Conservation (phyloP, 2,329 filamentous ascomycete genomes). For the Akanthomyces uredinophilus region DNA sequence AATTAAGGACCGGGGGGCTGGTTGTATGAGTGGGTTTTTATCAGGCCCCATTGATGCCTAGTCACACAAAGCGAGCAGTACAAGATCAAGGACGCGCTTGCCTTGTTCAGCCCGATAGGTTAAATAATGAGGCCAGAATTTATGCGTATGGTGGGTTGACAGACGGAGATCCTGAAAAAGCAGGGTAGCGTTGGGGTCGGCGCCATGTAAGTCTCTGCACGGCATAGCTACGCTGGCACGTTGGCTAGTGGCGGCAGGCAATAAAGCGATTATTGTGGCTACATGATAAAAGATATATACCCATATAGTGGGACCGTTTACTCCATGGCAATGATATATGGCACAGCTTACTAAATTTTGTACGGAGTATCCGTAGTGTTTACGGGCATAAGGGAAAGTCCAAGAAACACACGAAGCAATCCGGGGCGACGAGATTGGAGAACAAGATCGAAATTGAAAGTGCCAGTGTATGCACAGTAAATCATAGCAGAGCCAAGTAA, state of each 20-base stretch:
- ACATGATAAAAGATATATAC: too few relatives aligned
- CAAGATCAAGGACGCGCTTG: not conserved
- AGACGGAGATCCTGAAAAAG: not conserved
- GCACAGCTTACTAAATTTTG: too few relatives aligned
- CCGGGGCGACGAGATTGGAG: not conserved
- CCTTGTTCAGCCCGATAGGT: not conserved
- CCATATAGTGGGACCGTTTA: too few relatives aligned
- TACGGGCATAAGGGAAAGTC: not conserved
- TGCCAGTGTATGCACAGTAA: not conserved
- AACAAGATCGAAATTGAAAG: not conserved
- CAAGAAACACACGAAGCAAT: not conserved
- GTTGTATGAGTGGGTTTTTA: not conserved
- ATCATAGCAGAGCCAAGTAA: not conserved
- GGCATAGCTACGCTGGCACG: too few relatives aligned
- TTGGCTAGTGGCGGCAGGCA: too few relatives aligned
- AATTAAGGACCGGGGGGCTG: not conserved
- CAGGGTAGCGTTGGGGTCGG: not conserved
- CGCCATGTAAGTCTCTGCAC: not conserved
- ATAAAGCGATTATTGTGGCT: too few relatives aligned
- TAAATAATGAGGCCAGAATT: not conserved
- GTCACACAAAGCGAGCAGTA: not conserved
- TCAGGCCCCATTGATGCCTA: constrained; percentile 1
- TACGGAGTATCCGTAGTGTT: too few relatives aligned
- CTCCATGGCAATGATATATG: too few relatives aligned
- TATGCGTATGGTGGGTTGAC: not conserved